Conservation (phyloP, 2,329 filamentous ascomycete species). For the Bipolaris zeicola region DNA sequence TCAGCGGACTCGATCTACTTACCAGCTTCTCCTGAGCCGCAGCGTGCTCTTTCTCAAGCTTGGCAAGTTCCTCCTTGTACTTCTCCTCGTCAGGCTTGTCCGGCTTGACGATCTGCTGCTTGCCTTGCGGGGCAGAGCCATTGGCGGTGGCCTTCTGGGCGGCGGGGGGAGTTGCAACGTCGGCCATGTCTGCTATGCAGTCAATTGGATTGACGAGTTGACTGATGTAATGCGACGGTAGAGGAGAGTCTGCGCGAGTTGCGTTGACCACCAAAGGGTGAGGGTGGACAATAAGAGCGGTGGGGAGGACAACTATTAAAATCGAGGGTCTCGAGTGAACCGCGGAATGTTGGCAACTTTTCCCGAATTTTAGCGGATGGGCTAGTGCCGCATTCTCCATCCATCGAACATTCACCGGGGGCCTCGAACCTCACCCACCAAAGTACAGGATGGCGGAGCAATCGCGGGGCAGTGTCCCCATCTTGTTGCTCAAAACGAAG, state of each 20-base stretch:
- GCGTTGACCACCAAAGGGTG: constrained; percentile 12
- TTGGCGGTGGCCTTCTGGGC: constrained; percentile 38
- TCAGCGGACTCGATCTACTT: constrained; percentile 35
- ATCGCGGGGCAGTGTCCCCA: constrained; percentile 50
- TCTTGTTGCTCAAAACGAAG: constrained; percentile 79
- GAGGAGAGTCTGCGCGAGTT: constrained; percentile 8
- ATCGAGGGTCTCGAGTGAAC: constrained; percentile 28
- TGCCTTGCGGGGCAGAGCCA: constrained; percentile 42
- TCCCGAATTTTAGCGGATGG: constrained; percentile 25
- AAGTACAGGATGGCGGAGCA: constrained; percentile 31
- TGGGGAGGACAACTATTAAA: constrained; percentile 31
- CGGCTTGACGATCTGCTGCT: constrained; percentile 63
- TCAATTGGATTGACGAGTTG: constrained; percentile 27
- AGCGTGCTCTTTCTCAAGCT: constrained; percentile 86
- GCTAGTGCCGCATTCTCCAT: constrained; percentile 16
- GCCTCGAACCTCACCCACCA: constrained; percentile 17
- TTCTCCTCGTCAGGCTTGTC: constrained; percentile 85
- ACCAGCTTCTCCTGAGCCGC: constrained; percentile 74
- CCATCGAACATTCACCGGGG: constrained; percentile 2
- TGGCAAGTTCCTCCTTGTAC: constrained; percentile 78
- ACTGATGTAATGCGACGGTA: constrained; percentile 21
- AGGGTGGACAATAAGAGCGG: constrained; percentile 4
- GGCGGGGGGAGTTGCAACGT: constrained; percentile 47
- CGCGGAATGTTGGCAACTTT: constrained; percentile 27
- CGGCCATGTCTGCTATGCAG: constrained; percentile 38